Evolutionary conservation across 2,329 filamentous ascomycete species (phyloP).

Genomic region (Stenocarpella maydis): DNA sequence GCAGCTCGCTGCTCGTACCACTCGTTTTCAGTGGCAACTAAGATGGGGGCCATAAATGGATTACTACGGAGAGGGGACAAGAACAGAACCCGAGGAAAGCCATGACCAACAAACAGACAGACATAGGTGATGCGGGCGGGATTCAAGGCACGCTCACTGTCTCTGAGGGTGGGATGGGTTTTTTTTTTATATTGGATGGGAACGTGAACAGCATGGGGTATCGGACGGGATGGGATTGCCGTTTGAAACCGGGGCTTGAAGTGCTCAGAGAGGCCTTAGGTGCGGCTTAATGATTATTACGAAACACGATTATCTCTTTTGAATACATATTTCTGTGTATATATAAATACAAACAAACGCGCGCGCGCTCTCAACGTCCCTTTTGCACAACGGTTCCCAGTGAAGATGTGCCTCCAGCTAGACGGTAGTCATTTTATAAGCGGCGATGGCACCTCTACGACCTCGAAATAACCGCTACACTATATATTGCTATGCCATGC

Average conservation of each 20-base stretch:
- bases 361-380: not conserved
- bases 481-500: too few relatives aligned
- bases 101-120: slow-evolving; percentile 1
- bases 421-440: not conserved
- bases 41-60: not conserved
- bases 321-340: slow-evolving; percentile 25
- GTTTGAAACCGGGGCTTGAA: slow-evolving; percentile 32
- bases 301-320: slow-evolving; percentile 25
- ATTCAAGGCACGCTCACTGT: not conserved
- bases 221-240: slow-evolving; percentile 18
- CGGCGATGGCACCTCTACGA: not conserved
- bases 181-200: not conserved
- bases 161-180: not conserved
- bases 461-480: too few relatives aligned
- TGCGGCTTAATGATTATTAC: slow-evolving; percentile 31
- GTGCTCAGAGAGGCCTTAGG: slow-evolving; percentile 31
- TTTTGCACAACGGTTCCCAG: not conserved
- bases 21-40: slow-evolving; percentile 64
- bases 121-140: not conserved
- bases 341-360: slow-evolving; percentile 14
- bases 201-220: slow-evolving; percentile 18
- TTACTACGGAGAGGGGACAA: not conserved
- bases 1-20: slow-evolving; percentile 62
- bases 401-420: not conserved
- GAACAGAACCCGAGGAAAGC: slow-evolving; percentile 2